Evolutionary conservation across 2,329 filamentous ascomycete species (phyloP).

Genomic region (Calonectria hawksworthii): DNA sequence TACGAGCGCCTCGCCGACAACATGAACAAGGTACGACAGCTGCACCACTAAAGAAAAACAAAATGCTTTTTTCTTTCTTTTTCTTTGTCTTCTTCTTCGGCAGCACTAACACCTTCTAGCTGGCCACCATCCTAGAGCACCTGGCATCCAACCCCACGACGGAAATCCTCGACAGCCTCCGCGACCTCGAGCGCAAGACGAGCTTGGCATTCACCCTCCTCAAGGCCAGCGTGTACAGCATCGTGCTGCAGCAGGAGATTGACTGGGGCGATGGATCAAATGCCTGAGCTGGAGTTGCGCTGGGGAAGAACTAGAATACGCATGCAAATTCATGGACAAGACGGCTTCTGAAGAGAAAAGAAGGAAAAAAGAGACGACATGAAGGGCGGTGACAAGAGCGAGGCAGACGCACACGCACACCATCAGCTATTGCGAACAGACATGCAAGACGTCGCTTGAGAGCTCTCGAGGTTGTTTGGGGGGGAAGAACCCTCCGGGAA

Average conservation of each 20-base stretch:
- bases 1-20: constrained; percentile 91
- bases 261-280: constrained; percentile 73
- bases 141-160: constrained; percentile 80
- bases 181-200: constrained; percentile 93
- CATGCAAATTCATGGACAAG: not conserved
- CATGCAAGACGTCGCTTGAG: not conserved
- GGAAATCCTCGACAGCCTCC: constrained; percentile 87
- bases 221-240: constrained; percentile 98
- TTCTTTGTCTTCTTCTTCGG: not conserved
- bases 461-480: not conserved
- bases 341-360: not conserved
- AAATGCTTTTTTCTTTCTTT: not conserved
- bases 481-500: not conserved
- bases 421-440: not conserved
- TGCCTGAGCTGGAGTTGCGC: constrained; percentile 44
- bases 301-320: not conserved
- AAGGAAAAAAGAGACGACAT: not conserved
- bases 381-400: not conserved
- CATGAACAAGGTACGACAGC: constrained; percentile 80
- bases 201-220: constrained; percentile 94
- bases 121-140: constrained; percentile 71
- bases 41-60: not conserved
- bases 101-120: constrained; percentile 54
- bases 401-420: not conserved
- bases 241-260: constrained; percentile 97